Evolutionary conservation across 1,284 basidiomycete genomes (phyloP), one percentile per base, ranked within the genome.

Genomic region (Rhodotorula sp.): DNA sequence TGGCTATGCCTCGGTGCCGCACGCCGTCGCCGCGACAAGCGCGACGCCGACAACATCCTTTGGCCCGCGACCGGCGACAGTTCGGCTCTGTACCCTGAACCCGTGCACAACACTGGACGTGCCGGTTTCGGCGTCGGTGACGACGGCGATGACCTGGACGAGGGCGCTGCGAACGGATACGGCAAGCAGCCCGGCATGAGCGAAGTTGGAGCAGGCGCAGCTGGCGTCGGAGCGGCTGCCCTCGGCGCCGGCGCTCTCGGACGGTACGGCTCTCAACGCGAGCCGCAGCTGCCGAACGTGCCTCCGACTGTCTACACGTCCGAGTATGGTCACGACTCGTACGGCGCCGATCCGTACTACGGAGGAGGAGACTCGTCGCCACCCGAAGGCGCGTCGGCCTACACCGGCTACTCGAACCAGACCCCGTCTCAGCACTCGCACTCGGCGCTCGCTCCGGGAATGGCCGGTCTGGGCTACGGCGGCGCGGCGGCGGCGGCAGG

Each of bases 61-160:
- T 78, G 77, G 77, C 77, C 77, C 7, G 73, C 75, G 22, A 70
- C 75, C 6, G 71, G 67, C 33, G 73, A 78, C 64, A 60, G 66
- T 15, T 67, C 76, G 6, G 75, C 76, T n/a, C 65, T 78, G n/a
- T 78, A 78, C 68, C 77, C 77, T 15, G 76, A 78, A 62, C 76
- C 72, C 20, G 72, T 73, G 29, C 74, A 77, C 66, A 72, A 71
- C 44, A 73, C 72, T 12, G 70, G 73, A 1, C 65, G 75, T 5
- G 76, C 76, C 4, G 76, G 77, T 0, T 66, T 78, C 15, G 77
- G 77, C 26, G 63, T 71, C n/a, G 76, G 70, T 5, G 76, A 76
- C 48, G 77, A 77, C n/a, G 73, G 72, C 46, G 73, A 73, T n/a
- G 70, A 75, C 42, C 44, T 66, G 5, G 56, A 67, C 26, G 60